Evolutionary conservation across 371 early-diverging fungal genomes (phyloP).

Genomic region (Mortierella sp.): DNA sequence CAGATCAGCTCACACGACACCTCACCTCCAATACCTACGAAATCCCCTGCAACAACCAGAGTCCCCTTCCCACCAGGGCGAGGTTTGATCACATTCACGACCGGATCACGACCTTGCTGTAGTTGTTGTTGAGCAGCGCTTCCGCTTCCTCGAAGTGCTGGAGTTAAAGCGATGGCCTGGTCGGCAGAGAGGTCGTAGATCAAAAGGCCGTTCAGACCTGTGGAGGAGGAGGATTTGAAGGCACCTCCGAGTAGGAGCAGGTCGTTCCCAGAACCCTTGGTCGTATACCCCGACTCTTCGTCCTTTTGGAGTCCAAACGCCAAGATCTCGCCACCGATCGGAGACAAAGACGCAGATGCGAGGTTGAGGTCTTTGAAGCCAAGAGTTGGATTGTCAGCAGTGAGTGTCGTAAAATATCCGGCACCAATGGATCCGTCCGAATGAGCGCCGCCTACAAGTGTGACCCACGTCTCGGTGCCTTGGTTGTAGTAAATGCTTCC

Average conservation of each 20-base stretch:
- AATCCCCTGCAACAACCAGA: constrained; percentile 69
- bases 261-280: constrained; percentile 34
- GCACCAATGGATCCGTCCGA: constrained; percentile 27
- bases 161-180: constrained; percentile 12
- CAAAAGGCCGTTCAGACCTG: constrained; percentile 38
- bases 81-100: constrained; percentile 62
- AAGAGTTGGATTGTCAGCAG: neutral
- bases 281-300: constrained; percentile 16
- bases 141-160: constrained; percentile 9
- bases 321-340: constrained; percentile 31
- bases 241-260: constrained; percentile 67
- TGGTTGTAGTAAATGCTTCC: constrained; percentile 35
- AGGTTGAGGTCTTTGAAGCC: constrained; percentile 21
- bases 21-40: constrained; percentile 62
- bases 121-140: no score
- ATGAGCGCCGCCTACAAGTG: constrained; percentile 32
- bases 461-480: constrained; percentile 28
- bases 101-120: constrained; percentile 16
- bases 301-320: constrained; percentile 37
- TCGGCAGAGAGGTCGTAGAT: constrained; percentile 57
- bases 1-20: constrained; percentile 65
- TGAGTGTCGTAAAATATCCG: constrained; percentile 26
- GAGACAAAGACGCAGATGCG: neutral
- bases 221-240: constrained; percentile 29
- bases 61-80: constrained; percentile 28